These are phyloP conservation scores for Leccinum solheimii DNA, from an alignment of 1,284 basidiomycete genomes.

Conservation along the genomic window DNA sequence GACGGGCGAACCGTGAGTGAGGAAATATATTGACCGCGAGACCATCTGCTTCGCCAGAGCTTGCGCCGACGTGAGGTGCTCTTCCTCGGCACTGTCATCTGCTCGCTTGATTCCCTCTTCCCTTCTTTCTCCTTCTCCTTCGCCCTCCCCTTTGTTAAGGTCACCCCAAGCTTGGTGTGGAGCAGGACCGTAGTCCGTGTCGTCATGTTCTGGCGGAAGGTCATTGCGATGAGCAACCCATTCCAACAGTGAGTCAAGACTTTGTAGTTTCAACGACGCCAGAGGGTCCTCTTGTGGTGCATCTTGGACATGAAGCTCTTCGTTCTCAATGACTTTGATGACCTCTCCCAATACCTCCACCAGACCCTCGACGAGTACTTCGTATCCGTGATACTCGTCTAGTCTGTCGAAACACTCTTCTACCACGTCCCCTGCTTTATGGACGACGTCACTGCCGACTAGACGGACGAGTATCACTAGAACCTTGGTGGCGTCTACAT, in stretches of 20 bases:
- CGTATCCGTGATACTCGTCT: conserved; percentile 92
- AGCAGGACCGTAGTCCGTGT: conserved; percentile 58
- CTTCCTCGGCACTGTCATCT: conserved; percentile 40
- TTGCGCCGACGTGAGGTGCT: conserved; percentile 68
- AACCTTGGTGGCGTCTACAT: conserved; percentile 78
- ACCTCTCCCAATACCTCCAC: conserved; percentile 85
- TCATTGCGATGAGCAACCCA: conserved; percentile 64
- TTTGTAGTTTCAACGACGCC: conserved; percentile 23
- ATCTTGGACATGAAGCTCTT: conserved; percentile 36
- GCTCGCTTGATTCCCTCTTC: conserved; percentile 24
- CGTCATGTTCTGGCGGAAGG: conserved; percentile 36
- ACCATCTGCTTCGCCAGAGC: conserved; percentile 81
- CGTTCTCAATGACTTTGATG: conserved; percentile 65
- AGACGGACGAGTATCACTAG: conserved; percentile 80
- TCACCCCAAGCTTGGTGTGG: conserved; percentile 58
- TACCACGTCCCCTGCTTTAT: conserved; percentile 86
- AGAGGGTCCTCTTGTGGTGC: conserved; percentile 21
- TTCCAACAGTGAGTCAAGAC: conserved; percentile 52
- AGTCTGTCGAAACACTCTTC: conserved; percentile 94
- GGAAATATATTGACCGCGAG: conserved; percentile 81
- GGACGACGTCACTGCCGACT: conserved; percentile 82
- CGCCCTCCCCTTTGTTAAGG: conserved; percentile 28
- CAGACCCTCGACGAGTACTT: conserved; percentile 79
- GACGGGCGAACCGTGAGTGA: conserved; percentile 82
- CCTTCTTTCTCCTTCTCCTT: conserved; percentile 22